These are phyloP conservation scores for Solanum tarapatanum DNA, from an alignment of 257 asterid genomes.

Conservation along the genomic window DNA sequence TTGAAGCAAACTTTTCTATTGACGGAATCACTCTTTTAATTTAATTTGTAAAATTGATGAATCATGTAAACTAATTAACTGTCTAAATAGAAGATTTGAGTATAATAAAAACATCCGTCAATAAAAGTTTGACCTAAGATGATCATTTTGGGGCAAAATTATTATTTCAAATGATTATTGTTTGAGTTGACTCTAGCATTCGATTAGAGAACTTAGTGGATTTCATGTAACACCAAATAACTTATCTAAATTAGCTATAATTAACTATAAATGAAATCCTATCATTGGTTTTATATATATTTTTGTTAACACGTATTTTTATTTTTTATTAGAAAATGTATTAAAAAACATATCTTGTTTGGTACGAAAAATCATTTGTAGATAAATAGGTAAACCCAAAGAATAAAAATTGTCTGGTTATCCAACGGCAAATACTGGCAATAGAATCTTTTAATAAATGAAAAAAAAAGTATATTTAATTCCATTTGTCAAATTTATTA, in stretches of 20 bases:
- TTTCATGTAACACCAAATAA: neutral
- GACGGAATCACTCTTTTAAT: too few relatives aligned
- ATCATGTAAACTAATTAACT: neutral
- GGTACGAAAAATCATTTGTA: neutral
- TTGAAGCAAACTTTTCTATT: too few relatives aligned
- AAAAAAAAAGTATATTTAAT: neutral
- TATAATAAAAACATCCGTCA: neutral
- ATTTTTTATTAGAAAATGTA: neutral
- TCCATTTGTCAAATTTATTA: neutral
- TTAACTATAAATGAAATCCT: neutral
- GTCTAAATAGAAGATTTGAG: too few relatives aligned
- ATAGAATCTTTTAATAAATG: slow-evolving; percentile 17
- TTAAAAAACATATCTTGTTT: neutral
- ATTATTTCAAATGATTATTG: neutral
- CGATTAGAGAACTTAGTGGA: neutral
- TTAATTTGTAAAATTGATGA: neutral
- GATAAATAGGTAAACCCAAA: neutral
- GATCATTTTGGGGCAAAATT: neutral
- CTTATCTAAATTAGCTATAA: neutral
- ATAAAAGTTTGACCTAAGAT: neutral
- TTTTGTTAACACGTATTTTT: neutral
- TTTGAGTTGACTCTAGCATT: neutral
- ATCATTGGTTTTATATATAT: neutral
- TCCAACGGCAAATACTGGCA: slow-evolving; percentile 8
- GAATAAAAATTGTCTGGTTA: slow-evolving; percentile 19